A percentile compares a stretch with the other conserved stretches of the same genome.
phyloP scores from a whole-genome alignment of 805 yeast species.

The Kodamaea hsintzibuensis region DNA sequence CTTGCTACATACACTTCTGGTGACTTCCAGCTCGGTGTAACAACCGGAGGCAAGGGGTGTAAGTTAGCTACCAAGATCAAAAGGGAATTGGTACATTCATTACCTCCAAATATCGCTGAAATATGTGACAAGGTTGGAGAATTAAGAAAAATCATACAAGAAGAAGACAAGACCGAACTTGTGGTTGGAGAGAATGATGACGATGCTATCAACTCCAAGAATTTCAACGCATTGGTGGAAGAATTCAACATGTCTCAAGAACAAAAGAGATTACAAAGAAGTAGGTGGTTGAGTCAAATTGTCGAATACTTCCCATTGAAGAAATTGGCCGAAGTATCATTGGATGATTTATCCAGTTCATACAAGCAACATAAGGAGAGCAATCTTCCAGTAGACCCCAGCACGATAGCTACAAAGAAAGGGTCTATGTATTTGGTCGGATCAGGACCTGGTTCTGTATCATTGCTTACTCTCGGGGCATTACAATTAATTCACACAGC shows the following conservation, averaged over 20 bases:
- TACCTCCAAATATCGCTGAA: constrained; percentile 71
- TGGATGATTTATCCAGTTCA: constrained; percentile 55
- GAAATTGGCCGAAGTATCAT: constrained; percentile 57
- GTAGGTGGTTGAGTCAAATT: constrained; percentile 85
- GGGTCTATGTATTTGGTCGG: constrained; percentile 86
- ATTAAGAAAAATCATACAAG: constrained; percentile 56
- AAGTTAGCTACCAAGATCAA: constrained; percentile 77
- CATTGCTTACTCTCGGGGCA: constrained; percentile 83
- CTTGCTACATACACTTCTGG: constrained; percentile 73
- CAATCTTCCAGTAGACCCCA: neutral
- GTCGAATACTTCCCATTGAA: constrained; percentile 87
- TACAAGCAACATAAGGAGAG: constrained; percentile 27
- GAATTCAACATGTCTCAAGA: constrained; percentile 58
- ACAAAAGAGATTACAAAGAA: constrained; percentile 55
- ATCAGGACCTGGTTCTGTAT: constrained; percentile 89
- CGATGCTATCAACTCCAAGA: constrained; percentile 61
- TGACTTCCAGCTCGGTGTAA: constrained; percentile 75
- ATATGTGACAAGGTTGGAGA: constrained; percentile 70
- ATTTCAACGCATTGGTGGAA: constrained; percentile 60
- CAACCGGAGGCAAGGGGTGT: constrained; percentile 90
- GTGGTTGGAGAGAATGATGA: constrained; percentile 62
- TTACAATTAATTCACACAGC: constrained; percentile 77
- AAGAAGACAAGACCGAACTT: constrained; percentile 46
- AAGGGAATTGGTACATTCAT: constrained; percentile 62
- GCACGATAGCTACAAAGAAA: constrained; percentile 13